Base-by-base conservation (phyloP, 108 stramenopile species). In the Skeletonema grethae region DNA sequence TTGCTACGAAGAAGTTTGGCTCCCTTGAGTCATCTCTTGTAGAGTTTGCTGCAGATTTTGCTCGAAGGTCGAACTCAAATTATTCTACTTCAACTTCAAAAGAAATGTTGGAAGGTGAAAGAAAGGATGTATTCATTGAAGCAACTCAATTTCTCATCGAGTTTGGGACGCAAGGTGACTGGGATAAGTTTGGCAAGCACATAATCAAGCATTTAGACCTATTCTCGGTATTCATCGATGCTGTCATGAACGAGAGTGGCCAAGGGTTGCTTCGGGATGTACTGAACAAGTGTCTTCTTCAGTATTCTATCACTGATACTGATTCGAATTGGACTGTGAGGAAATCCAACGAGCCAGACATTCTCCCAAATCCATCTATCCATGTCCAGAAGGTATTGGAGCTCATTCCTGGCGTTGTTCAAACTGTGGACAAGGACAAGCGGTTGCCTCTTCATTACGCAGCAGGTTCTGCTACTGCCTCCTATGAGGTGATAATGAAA, bases 281-380 rank as follows among this genome's bases (percentile, higher is more conserved):
- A 30, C 59, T 60, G 2, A 60, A 60, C 59, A 60, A 60, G 35
- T 60, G 59, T 24, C 59, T 60, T n/a, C 34, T 60, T 13, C 59
- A 60, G 13, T 34, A 35, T 20, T 60, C 59, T 6, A 48, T 48
- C 4, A 48, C 46, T 48, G 1, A 4, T 4, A 48, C 3, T 9
- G 45, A 46, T 46, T 3, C 16, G 16, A 0, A 18, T 5, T 48
- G 46, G 46, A 48, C 46, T 18, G 18, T 18, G 46, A 18, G 0
- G 16, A 48, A 18, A n/a, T 4, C 46, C 0, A 16, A 2, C 16
- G 46, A 48, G 46, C 46, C 46, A 18, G n/a, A n/a, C 0, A 18
- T 48, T 18, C 46, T 18, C 0, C 46, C 46, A 7, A 48, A 16
- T 18, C 46, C 46, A 3, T 18, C 36, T 10, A 0, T 38, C 11